Evolutionary conservation across 176 grass and related monocot species (phyloP), one percentile per base, ranked within the genome.

Genomic region (Hsuehochloa calcarea): DNA sequence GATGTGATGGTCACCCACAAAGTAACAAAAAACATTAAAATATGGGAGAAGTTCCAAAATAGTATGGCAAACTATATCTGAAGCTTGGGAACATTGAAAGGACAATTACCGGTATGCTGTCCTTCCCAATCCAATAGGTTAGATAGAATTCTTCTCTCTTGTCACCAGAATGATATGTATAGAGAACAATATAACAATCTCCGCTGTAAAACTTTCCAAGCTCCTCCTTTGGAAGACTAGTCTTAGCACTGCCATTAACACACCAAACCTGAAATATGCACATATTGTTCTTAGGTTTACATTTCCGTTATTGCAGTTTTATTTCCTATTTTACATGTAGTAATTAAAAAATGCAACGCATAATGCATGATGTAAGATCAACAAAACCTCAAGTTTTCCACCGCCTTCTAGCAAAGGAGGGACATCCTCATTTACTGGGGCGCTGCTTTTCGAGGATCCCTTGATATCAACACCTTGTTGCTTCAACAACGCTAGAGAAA

Each of bases 101-200:
- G 7, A n/a, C 15, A 44, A 84, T 86, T 89, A 98, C 96, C 91
- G 25, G 69, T 59, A 63, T 25, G 38, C 88, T 93, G 15, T 89
- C 49, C 78, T 94, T 98, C 50, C 96, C 96, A 65, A 98, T 90
- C 96, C 96, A 98, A 55, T 80, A 92, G 70, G 91, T 85, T 69
- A 98, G 84, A 86, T 92, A 92, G 52, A 96, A 92, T 65, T 95
- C 96, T 87, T 98, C 93, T 85, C 93, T 98, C 85, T 87, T 98
- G 22, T 93, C 91, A 84, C 87, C 80, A 85, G 91, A 95, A 93
- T 93, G 93, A 70, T 96, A 98, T 40, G 89, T 89, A 71, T 95
- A 98, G n/a, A 96, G 93, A 58, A 96, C 78, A 92, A 98, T 80
- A 72, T 92, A 98, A 67, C 96, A 98, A 72, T 94, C 96, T 80